Percentiles rank a stretch among this genome's conserved stretches.
phyloP scores from a whole-genome alignment of 2,329 filamentous ascomycete species.

The Alternaria novae-zelandiae region DNA sequence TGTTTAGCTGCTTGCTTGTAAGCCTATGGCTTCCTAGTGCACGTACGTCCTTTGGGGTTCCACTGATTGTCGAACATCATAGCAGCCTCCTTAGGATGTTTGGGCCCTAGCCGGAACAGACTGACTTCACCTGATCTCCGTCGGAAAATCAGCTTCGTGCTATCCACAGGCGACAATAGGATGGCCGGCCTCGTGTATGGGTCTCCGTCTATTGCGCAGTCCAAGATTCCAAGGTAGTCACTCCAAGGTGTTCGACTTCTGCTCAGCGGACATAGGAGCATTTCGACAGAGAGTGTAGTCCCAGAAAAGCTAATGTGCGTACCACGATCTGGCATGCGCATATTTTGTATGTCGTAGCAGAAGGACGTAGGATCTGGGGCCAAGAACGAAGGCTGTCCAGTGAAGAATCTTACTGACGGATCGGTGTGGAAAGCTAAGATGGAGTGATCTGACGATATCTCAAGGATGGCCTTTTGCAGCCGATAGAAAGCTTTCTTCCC shows the following conservation, averaged over 20 bases:
- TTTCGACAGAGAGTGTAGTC: not conserved
- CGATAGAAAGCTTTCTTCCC: constrained; percentile 24
- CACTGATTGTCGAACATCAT: not conserved
- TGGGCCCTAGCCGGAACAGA: not conserved
- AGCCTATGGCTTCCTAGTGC: rapidly evolving
- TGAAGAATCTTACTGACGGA: not conserved
- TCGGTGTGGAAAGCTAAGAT: not conserved
- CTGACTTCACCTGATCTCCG: not conserved
- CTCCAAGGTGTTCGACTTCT: no score
- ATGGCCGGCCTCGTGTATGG: not conserved
- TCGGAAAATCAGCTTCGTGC: not conserved
- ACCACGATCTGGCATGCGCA: not conserved
- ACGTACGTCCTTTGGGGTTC: not conserved
- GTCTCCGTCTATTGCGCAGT: not conserved
- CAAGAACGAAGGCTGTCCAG: not conserved
- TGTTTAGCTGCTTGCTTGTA: not conserved
- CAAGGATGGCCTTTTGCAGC: constrained; percentile 25
- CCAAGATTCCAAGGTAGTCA: not conserved
- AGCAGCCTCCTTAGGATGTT: not conserved
- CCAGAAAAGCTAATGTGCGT: not conserved
- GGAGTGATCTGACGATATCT: not conserved
- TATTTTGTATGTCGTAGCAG: not conserved
- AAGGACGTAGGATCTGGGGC: not conserved
- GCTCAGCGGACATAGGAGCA: not conserved
- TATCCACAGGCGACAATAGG: not conserved